These are phyloP conservation scores for Wickerhamiella hasegawae DNA, from an alignment of 805 yeast species.

Conservation along the genomic window DNA sequence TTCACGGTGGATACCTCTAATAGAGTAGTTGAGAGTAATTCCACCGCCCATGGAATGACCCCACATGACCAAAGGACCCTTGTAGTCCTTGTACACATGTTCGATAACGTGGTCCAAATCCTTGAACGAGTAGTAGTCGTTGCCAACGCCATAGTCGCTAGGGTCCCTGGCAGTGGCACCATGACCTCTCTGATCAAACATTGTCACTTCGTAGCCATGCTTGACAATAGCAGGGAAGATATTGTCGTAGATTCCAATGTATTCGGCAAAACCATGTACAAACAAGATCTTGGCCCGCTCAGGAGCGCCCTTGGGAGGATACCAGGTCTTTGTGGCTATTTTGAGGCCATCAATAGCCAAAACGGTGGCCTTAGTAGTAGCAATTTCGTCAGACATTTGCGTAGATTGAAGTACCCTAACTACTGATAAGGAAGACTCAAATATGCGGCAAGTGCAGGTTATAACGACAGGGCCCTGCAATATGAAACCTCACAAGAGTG, in stretches of 20 bases:
- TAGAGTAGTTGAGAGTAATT: slow-evolving; percentile 22
- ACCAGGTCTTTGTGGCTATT: too few relatives aligned
- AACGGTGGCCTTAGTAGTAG: too few relatives aligned
- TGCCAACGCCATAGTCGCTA: slow-evolving; percentile 20
- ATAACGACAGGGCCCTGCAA: too few relatives aligned
- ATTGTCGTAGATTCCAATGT: slow-evolving; percentile 18
- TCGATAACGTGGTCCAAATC: slow-evolving; percentile 22
- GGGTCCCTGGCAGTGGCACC: slow-evolving; percentile 20
- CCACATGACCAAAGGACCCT: slow-evolving; percentile 18
- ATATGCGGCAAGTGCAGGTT: too few relatives aligned
- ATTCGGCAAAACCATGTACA: slow-evolving; percentile 26
- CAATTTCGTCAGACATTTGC: too few relatives aligned
- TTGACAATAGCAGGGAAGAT: slow-evolving; percentile 18
- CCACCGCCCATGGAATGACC: slow-evolving; percentile 28
- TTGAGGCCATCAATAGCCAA: too few relatives aligned
- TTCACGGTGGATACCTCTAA: slow-evolving; percentile 20
- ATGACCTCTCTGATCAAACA: slow-evolving; percentile 26
- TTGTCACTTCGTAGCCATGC: slow-evolving; percentile 22
- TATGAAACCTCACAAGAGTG: too few relatives aligned
- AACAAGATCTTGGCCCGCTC: slow-evolving; percentile 19
- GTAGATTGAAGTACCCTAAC: too few relatives aligned
- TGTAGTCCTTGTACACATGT: slow-evolving; percentile 7
- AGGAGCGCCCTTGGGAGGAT: too few relatives aligned
- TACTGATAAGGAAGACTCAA: too few relatives aligned
- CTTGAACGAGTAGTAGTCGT: slow-evolving; percentile 18